Evolutionary conservation across 2,329 filamentous ascomycete species (phyloP).

Genomic region (Zelopaecilomyces penicillatus): DNA sequence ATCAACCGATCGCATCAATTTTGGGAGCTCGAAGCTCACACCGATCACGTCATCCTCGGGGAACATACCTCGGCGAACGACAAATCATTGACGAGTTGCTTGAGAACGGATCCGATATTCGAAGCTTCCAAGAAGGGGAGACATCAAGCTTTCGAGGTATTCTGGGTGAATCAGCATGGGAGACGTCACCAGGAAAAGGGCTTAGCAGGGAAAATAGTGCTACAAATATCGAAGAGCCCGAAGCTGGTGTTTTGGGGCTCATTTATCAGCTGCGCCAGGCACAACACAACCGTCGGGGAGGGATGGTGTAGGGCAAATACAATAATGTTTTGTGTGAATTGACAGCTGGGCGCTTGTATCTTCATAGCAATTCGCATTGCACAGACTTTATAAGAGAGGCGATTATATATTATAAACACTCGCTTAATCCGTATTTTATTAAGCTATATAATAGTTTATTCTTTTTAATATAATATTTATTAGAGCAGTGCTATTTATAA

Average conservation of each 20-base stretch:
- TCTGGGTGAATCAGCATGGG: constrained; percentile 53
- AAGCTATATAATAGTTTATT: not conserved
- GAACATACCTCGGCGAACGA: constrained; percentile 37
- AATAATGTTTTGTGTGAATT: not conserved
- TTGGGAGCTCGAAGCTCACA: constrained; percentile 38
- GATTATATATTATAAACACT: not conserved
- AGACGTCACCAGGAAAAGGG: constrained; percentile 44
- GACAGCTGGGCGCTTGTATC: not conserved
- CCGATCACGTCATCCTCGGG: constrained; percentile 34
- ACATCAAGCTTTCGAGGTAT: constrained; percentile 42
- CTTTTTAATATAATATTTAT: not conserved
- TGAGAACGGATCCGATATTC: constrained; percentile 36
- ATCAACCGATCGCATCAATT: constrained; percentile 53
- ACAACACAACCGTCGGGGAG: constrained; percentile 41
- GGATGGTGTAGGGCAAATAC: constrained; percentile 20
- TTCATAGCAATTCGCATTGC: not conserved
- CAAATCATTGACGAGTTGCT: constrained; percentile 48
- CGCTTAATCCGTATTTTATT: not conserved
- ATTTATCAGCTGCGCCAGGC: constrained; percentile 52
- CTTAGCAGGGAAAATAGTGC: constrained; percentile 46
- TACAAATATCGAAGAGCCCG: constrained; percentile 35
- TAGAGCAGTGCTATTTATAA: not conserved
- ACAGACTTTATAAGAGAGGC: not conserved
- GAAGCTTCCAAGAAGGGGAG: constrained; percentile 39
- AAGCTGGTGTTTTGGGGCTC: constrained; percentile 48